phyloP scores from a whole-genome alignment of 2,329 filamentous ascomycete genomes.

The Aspergillus sp. region DNA sequence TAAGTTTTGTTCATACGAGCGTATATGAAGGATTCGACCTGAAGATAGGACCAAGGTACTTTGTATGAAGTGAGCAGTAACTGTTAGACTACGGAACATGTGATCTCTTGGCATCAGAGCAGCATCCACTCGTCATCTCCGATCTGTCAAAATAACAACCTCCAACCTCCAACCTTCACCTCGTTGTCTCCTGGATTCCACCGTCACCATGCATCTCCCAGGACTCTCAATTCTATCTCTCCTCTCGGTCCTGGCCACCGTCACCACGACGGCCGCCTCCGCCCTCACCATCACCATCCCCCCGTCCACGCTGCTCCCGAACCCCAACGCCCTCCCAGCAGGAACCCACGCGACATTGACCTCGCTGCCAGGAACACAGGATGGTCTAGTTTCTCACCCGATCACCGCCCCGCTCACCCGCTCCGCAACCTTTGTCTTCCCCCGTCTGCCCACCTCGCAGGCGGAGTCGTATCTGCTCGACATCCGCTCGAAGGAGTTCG shows the following conservation, averaged over 20 bases:
- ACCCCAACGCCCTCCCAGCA: conserved; percentile 41
- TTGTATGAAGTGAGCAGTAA: background rate
- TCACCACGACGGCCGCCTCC: conserved; percentile 19
- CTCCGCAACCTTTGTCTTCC: conserved; percentile 72
- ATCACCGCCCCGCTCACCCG: conserved; percentile 60
- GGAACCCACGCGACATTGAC: conserved; percentile 53
- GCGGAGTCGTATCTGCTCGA: conserved; percentile 72
- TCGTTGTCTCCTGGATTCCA: background rate
- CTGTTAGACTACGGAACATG: background rate
- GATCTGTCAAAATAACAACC: background rate
- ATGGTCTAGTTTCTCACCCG: background rate
- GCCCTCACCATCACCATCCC: conserved; percentile 39
- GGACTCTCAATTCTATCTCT: conserved; percentile 9
- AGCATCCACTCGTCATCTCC: background rate
- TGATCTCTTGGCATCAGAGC: background rate
- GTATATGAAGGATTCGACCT: no score
- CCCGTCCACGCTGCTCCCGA: conserved; percentile 42
- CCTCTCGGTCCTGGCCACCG: conserved; percentile 18
- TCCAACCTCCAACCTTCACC: no score
- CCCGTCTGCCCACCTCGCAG: conserved; percentile 54
- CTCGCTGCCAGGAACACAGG: conserved; percentile 24
- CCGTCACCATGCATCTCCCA: conserved; percentile 14
- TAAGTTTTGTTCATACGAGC: background rate
- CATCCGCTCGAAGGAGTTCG: conserved; percentile 70
- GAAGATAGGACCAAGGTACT: no score